A percentile compares a stretch with the other conserved stretches of the same genome.
phyloP scores from a whole-genome alignment of 2,329 filamentous ascomycete genomes.

The Microsporum canis region DNA sequence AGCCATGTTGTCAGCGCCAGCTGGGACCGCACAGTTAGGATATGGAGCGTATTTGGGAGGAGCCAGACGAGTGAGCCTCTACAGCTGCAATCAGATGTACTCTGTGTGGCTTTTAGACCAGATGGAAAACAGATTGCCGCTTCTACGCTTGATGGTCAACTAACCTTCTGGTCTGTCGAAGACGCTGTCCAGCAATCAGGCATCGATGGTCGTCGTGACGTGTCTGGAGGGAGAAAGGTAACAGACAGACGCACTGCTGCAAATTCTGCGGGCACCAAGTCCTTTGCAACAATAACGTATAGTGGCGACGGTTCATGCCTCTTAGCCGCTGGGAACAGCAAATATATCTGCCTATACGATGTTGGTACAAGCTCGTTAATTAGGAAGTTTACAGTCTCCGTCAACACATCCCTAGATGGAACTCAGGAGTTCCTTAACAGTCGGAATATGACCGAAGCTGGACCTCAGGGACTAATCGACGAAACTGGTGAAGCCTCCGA shows the following conservation, averaged over 20 bases:
- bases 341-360: constrained; percentile 97
- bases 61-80: constrained; percentile 92
- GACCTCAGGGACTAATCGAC: constrained; percentile 73
- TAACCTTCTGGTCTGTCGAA: constrained; percentile 88
- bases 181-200: constrained; percentile 78
- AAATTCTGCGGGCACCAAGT: constrained; percentile 80
- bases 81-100: constrained; percentile 80
- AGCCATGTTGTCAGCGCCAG: constrained; percentile 77
- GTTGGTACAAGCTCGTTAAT: constrained; percentile 80
- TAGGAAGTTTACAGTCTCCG: constrained; percentile 90
- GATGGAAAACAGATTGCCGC: constrained; percentile 86
- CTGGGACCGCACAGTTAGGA: constrained; percentile 89
- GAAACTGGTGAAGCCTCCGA: constrained; percentile 81
- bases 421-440: constrained; percentile 97
- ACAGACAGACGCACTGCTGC: constrained; percentile 83
- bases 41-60: constrained; percentile 91
- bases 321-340: constrained; percentile 87
- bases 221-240: constrained; percentile 81
- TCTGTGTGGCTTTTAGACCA: constrained; percentile 75
- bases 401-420: constrained; percentile 89
- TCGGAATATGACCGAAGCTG: constrained; percentile 79
- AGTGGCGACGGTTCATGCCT: constrained; percentile 86
- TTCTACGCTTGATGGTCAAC: constrained; percentile 82
- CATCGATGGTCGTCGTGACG: constrained; percentile 80
- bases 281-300: constrained; percentile 77